A percentile compares a stretch with the other conserved stretches of the same genome.
phyloP scores from a whole-genome alignment of 2,329 filamentous ascomycete genomes.

The Pseudogymnoascus sp. region DNA sequence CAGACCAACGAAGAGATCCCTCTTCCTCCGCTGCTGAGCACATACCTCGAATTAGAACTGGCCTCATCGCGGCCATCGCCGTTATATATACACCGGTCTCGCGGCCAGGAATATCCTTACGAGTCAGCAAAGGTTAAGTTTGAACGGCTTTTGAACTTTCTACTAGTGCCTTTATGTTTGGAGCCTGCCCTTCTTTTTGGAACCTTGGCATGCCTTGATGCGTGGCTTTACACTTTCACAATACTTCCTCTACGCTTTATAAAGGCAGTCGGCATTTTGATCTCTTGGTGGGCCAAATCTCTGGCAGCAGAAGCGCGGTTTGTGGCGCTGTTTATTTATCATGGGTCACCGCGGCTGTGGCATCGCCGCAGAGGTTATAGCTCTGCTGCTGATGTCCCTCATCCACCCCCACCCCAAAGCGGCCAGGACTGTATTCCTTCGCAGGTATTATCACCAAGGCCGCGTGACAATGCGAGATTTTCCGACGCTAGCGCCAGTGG shows the following conservation, averaged over 20 bases:
- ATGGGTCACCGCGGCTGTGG: conserved; percentile 74
- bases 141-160: conserved; percentile 80
- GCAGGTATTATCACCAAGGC: background rate
- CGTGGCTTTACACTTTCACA: conserved; percentile 94
- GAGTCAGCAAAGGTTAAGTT: conserved; percentile 91
- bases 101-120: conserved; percentile 59
- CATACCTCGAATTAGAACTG: conserved; percentile 56
- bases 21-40: conserved; percentile 58
- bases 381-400: conserved; percentile 24
- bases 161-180: conserved; percentile 71
- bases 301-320: conserved; percentile 63
- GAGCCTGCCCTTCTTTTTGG: conserved; percentile 85
- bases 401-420: background rate
- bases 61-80: conserved; percentile 54
- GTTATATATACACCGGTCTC: conserved; percentile 55
- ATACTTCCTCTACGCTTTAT: conserved; percentile 85
- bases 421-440: background rate
- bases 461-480: background rate
- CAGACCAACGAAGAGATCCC: conserved; percentile 40
- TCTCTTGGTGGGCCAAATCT: conserved; percentile 69
- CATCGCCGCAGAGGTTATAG: conserved; percentile 42
- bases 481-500: background rate
- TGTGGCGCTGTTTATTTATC: conserved; percentile 68
- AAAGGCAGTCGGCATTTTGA: conserved; percentile 68
- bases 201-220: conserved; percentile 81